A percentile compares a stretch with the other conserved stretches of the same genome.
Evolutionary conservation across 2,329 filamentous ascomycete species (phyloP).

Genomic region (Aspergillus sp.): DNA sequence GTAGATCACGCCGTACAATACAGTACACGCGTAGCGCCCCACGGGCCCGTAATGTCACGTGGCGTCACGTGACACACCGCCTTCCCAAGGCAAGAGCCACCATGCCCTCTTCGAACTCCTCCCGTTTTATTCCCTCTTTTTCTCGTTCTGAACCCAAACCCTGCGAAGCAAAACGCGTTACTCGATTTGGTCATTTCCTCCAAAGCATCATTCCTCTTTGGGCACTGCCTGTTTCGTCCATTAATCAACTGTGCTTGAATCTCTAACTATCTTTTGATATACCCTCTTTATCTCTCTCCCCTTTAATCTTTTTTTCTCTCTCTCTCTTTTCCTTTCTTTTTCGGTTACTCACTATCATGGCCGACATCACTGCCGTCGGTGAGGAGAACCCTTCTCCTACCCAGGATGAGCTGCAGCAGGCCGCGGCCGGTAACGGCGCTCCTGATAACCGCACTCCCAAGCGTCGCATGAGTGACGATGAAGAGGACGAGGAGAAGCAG

Average conservation of each 20-base stretch:
- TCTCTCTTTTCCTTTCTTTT: too few relatives aligned
- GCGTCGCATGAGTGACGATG: slow-evolving; percentile 84
- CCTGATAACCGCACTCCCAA: slow-evolving; percentile 78
- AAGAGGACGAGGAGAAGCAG: slow-evolving; percentile 96
- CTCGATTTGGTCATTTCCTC: slow-evolving; percentile 40
- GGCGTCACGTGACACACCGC: slow-evolving; percentile 26
- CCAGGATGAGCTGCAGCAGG: slow-evolving; percentile 60
- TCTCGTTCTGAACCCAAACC: slow-evolving; percentile 35
- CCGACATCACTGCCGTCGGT: slow-evolving; percentile 73
- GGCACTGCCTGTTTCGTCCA: slow-evolving; percentile 18
- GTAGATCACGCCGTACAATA: neutral
- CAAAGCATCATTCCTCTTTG: slow-evolving; percentile 42
- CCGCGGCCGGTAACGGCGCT: slow-evolving; percentile 59
- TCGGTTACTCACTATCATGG: slow-evolving; percentile 46
- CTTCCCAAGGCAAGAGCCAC: slow-evolving; percentile 20
- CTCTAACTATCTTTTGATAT: neutral
- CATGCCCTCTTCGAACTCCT: slow-evolving; percentile 30
- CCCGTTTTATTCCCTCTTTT: slow-evolving; percentile 21
- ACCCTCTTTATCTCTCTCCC: slow-evolving; percentile 2
- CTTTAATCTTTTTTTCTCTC: neutral
- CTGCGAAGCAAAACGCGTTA: slow-evolving; percentile 40
- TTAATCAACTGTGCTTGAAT: slow-evolving; percentile 2
- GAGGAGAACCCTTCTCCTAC: slow-evolving; percentile 67
- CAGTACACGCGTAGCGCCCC: neutral
- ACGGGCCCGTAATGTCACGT: neutral